These are phyloP conservation scores for Ajuga reptans DNA, from an alignment of 305 asterid species.

Conservation along the genomic window DNA sequence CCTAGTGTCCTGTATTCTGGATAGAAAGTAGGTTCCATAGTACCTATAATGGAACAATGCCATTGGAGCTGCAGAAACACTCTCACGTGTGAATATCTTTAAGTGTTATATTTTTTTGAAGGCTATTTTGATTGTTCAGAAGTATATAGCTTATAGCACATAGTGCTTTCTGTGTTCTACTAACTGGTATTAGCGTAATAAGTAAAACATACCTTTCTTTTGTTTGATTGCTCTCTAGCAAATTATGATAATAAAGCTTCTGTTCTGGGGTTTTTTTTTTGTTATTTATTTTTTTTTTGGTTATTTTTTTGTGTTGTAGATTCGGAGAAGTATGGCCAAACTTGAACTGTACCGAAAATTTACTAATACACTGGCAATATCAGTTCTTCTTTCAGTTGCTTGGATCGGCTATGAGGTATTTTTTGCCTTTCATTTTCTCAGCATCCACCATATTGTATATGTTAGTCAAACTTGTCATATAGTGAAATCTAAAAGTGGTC, in stretches of 20 bases:
- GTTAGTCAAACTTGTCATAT: no score
- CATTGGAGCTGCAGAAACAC: not conserved
- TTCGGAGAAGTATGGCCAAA: conserved; percentile 71
- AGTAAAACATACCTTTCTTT: not conserved
- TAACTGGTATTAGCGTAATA: not conserved
- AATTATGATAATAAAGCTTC: conserved; percentile 3
- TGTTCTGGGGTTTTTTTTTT: conserved; percentile 20
- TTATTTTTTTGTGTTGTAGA: conserved; percentile 28
- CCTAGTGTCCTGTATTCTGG: not conserved
- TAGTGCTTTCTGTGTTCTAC: not conserved
- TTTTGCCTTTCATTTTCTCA: not conserved
- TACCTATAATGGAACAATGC: not conserved
- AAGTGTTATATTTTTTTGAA: not conserved
- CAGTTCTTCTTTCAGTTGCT: conserved; percentile 81
- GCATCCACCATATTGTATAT: not conserved
- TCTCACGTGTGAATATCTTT: not conserved
- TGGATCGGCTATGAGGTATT: conserved; percentile 97
- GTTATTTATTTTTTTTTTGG: conserved; percentile 17
- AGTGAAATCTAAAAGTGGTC: no score
- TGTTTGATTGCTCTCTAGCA: not conserved
- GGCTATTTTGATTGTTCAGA: no score
- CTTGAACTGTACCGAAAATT: conserved; percentile 45
- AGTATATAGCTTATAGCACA: not conserved
- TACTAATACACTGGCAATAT: conserved; percentile 65
- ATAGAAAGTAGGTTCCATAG: not conserved